Base-by-base conservation (phyloP, 163 green algal species). In the Chlorella variabilis region DNA sequence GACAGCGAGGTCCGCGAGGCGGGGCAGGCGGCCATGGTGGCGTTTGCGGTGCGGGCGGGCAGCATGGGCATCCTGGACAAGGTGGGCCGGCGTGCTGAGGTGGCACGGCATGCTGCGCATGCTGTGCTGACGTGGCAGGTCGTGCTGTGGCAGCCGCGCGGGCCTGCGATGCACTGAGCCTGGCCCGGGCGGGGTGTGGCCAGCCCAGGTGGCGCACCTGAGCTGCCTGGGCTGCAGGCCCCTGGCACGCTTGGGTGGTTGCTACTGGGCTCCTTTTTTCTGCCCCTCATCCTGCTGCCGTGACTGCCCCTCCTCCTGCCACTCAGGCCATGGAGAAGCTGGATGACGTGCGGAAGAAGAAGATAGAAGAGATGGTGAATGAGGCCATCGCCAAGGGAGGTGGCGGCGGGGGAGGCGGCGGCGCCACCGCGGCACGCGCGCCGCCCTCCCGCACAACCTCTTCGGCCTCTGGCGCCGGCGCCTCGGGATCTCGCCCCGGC, bases 321-420 rank as follows among this genome's bases (percentile, higher is more conserved):
- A n/a, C n/a, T n/a, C 92, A 96, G 83, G 90, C 90, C 25, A 87
- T 92, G 33, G 80, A 86, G 66, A 94, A 95, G 74, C 84, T 98
- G 75, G 94, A 98, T 78, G 94, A 96, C 8, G 77, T n/a, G 4
- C 89, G 92, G 33, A 94, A 92, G 75, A 95, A 94, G 88, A 93
- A 94, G 81, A 83, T 98, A 49, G 88, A 96, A 70, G 91, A 96
- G n/a, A 88, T 95, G 89, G 62, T 95, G 41, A 84, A 89, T 58
- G 84, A 86, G 66, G 90, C 83, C 25, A 84, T 83, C 31, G 69
- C 68, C 75, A 71, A 82, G 66, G 20, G 36, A 5, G 31, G 33
- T 42, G 31, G 39, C 38, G 67, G 51, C 61, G 36, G 63, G 49
- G 21, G 71, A 63, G 21, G 36, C 54, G 39, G 38, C 78, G 36